Percentiles rank a stretch among this genome's conserved stretches.
These are phyloP conservation scores for Lepidium africanum DNA, from an alignment of 345 rosid genomes.

Conservation along the genomic window DNA sequence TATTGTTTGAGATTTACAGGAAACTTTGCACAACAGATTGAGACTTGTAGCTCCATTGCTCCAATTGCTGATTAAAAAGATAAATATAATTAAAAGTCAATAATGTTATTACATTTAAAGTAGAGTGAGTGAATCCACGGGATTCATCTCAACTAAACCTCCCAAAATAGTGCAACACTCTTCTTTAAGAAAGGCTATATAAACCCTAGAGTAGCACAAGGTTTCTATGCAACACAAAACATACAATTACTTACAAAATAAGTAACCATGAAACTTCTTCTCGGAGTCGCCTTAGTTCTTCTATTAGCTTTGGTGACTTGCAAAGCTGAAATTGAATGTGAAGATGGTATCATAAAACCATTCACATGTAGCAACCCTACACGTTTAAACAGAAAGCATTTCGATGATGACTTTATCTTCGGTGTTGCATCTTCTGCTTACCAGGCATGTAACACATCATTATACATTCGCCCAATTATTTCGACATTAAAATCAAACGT, in stretches of 20 bases:
- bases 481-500: background rate
- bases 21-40: too few relatives aligned
- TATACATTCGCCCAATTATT: too few relatives aligned
- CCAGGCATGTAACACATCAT: constrained; percentile 12
- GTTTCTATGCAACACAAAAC: background rate
- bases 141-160: constrained; percentile 4
- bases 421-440: constrained; percentile 29
- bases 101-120: too few relatives aligned
- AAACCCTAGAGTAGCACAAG: constrained; percentile 12
- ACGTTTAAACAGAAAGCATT: background rate
- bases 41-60: too few relatives aligned
- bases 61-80: too few relatives aligned
- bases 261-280: constrained; percentile 7
- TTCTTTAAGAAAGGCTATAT: constrained; percentile 12
- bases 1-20: too few relatives aligned
- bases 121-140: background rate
- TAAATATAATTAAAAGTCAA: too few relatives aligned
- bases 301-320: constrained; percentile 4
- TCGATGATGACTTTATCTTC: constrained; percentile 5
- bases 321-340: background rate
- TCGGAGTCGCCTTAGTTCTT: background rate
- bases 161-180: background rate
- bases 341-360: background rate
- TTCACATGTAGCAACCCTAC: constrained; percentile 6
- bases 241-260: background rate